Base-by-base conservation (phyloP, 192 early-diverging fungal species). In the Funneliformis mosseae region DNA sequence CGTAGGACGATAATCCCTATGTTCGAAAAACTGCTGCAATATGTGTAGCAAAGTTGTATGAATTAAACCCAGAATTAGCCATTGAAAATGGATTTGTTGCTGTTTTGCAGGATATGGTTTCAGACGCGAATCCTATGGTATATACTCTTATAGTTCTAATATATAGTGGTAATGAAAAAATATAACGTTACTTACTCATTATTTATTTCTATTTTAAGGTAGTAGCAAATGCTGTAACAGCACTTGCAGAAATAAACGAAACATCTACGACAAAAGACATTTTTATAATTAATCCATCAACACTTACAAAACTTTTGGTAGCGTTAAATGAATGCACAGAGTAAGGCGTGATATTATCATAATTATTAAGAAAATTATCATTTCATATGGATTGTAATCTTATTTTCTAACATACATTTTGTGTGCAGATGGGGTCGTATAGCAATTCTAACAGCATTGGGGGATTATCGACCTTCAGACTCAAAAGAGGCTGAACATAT, bases 311-410 rank as follows among this genome's bases (percentile, higher is more conserved):
- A 85, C 88, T 99, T 82, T 85, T 99, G 82, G 91, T 94, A 10
- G 97, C 97, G 7, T 83, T 99, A 64, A 99, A 99, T 85, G 98
- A 98, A 84, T 98, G 97, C 84, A 95, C 95, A 48, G 98, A 99
- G 92, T 94, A 85, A 76, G 83, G 76, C 0, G 60, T 64, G 27
- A 18, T 39, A 14, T 38, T 18, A 25, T 43, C 69, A 33, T 21
- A 18, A 70, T 70, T 39, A 21, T 43, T 43, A 12, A 18, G 21
- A 1, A 43, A 43, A 4, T 16, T 16, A 18, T 67, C 3, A 12
- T 11, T 38, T 66, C 63, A 27, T 12, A 27, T 70, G 16, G 21
- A 43, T 4, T 23, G n/a, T 16, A 21, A 43, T 70, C 5, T 38
- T 38, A 16, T 70, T 33, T 2, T 21, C 21, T 39, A 39, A 9